Conservation (phyloP, 2,329 filamentous ascomycete genomes). For the Monosporascus sp. region DNA sequence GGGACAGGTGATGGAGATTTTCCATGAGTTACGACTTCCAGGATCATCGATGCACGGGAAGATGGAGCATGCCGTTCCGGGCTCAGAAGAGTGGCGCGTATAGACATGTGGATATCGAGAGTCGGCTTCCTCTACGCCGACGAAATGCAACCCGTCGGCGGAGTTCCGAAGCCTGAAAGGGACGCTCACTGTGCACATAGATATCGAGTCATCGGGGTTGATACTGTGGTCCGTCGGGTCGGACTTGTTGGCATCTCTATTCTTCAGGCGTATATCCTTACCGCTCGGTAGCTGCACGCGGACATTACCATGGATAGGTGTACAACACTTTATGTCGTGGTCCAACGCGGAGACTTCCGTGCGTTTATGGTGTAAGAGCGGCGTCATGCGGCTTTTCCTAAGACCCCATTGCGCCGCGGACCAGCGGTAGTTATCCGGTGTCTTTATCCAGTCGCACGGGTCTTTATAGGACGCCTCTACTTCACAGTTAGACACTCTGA, state of each 20-base stretch:
- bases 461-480: slow-evolving; percentile 50
- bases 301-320: slow-evolving; percentile 50
- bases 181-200: slow-evolving; percentile 51
- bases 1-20: slow-evolving; percentile 79
- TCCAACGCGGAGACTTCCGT: slow-evolving; percentile 50
- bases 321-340: slow-evolving; percentile 51
- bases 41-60: slow-evolving; percentile 93
- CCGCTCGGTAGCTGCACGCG: slow-evolving; percentile 33
- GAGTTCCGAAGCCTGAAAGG: slow-evolving; percentile 73
- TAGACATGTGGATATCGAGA: slow-evolving; percentile 86
- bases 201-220: slow-evolving; percentile 27
- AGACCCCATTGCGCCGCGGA: slow-evolving; percentile 71
- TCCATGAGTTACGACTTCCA: slow-evolving; percentile 77
- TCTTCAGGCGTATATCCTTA: slow-evolving; percentile 27
- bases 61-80: slow-evolving; percentile 75
- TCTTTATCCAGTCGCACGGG: slow-evolving; percentile 60
- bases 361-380: slow-evolving; percentile 44
- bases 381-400: slow-evolving; percentile 61
- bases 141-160: slow-evolving; percentile 86
- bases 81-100: slow-evolving; percentile 72
- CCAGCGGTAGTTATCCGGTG: slow-evolving; percentile 57
- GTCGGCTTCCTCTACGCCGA: slow-evolving; percentile 76
- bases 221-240: slow-evolving; percentile 32
- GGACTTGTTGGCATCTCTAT: slow-evolving; percentile 28
- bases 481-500: slow-evolving; percentile 45